phyloP scores from a whole-genome alignment of 2,329 filamentous ascomycete species.

The Hypomyces perniciosus region DNA sequence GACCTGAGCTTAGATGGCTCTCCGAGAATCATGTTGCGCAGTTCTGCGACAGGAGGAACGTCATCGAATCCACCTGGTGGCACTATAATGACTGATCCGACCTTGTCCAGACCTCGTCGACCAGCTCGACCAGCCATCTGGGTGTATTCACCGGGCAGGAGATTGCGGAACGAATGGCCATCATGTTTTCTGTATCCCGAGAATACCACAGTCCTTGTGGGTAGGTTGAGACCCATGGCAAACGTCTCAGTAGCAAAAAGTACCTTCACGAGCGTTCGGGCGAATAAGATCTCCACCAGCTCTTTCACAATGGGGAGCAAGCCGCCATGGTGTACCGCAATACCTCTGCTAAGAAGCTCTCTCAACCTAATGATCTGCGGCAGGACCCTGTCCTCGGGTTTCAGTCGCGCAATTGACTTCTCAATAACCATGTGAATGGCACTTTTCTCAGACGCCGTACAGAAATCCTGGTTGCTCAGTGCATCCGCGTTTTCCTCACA shows the following conservation, averaged over 20 bases:
- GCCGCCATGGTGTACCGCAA: conserved; percentile 94
- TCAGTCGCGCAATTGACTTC: conserved; percentile 84
- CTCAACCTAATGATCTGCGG: conserved; percentile 86
- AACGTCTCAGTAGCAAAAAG: conserved; percentile 98
- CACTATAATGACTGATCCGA: conserved; percentile 92
- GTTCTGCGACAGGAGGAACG: conserved; percentile 74
- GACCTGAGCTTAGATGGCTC: conserved; percentile 92
- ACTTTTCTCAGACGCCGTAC: conserved; percentile 89
- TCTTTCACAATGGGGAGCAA: conserved; percentile 96
- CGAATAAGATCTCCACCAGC: conserved; percentile 93
- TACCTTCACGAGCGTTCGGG: conserved; percentile 90
- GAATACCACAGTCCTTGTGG: conserved; percentile 94
- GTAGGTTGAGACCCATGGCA: conserved; percentile 94
- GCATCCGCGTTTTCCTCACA: conserved; percentile 97
- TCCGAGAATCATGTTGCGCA: conserved; percentile 92
- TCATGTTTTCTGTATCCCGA: conserved; percentile 97
- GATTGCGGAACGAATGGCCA: conserved; percentile 82
- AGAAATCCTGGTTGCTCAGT: conserved; percentile 90
- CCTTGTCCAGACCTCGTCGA: conserved; percentile 82
- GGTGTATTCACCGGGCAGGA: conserved; percentile 92
- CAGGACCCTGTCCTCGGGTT: conserved; percentile 81
- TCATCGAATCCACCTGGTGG: conserved; percentile 73
- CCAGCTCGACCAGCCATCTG: conserved; percentile 97
- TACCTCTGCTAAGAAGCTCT: conserved; percentile 78
- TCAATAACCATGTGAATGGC: conserved; percentile 97